phyloP scores from a whole-genome alignment of 176 grass and related monocot species.

The Phragmites australis region DNA sequence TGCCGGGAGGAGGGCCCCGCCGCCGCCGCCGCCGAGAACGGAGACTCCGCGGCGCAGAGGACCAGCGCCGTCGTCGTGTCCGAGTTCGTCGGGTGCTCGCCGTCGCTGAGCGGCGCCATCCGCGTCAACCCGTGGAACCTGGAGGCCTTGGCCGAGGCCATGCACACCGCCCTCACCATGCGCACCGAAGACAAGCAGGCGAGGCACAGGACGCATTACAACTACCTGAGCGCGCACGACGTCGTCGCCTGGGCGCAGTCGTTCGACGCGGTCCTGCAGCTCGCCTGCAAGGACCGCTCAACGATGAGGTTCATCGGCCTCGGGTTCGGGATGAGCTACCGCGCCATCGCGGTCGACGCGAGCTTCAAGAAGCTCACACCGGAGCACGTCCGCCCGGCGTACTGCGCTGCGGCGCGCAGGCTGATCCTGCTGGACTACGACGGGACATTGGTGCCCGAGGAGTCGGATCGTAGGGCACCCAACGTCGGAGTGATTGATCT shows the following conservation, averaged over 20 bases:
- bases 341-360: slow-evolving; percentile 21
- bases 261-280: slow-evolving; percentile 31
- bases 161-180: slow-evolving; percentile 47
- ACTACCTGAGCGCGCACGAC: slow-evolving; percentile 43
- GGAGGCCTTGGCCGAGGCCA: slow-evolving; percentile 28
- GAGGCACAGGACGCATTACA: slow-evolving; percentile 42
- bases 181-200: slow-evolving; percentile 29
- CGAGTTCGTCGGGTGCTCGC: slow-evolving; percentile 46
- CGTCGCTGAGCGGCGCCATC: slow-evolving; percentile 47
- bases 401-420: slow-evolving; percentile 17
- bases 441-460: slow-evolving; percentile 34
- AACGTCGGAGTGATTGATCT: not conserved
- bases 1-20: slow-evolving; percentile 39
- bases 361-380: slow-evolving; percentile 10
- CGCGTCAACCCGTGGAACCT: slow-evolving; percentile 47
- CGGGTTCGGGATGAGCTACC: slow-evolving; percentile 43
- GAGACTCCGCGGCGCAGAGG: not conserved
- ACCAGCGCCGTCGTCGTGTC: slow-evolving; percentile 44
- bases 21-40: not conserved
- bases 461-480: not conserved
- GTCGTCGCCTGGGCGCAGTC: slow-evolving; percentile 33
- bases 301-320: slow-evolving; percentile 8
- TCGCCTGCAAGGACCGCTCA: slow-evolving; percentile 23
- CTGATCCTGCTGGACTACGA: slow-evolving; percentile 51
- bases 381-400: slow-evolving; percentile 20